phyloP scores from a whole-genome alignment of 768 basidiomycete genomes.

The Lyophyllum decastes region DNA sequence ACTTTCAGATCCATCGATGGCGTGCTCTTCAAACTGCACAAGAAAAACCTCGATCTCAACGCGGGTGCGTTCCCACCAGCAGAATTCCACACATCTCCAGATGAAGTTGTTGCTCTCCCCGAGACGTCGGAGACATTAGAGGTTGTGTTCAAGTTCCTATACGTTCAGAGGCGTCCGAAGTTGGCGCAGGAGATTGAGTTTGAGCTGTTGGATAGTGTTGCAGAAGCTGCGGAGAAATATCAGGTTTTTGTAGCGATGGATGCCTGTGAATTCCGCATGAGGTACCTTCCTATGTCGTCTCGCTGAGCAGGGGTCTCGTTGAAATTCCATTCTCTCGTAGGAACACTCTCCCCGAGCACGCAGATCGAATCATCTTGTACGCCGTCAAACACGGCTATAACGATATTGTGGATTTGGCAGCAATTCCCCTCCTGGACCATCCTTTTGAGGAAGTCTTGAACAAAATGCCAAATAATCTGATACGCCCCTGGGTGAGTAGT shows the following conservation, averaged over 20 bases:
- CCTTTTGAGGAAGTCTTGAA: too few relatives aligned
- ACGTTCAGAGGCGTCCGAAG: not conserved
- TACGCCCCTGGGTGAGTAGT: too few relatives aligned
- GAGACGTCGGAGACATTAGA: not conserved
- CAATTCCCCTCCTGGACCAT: too few relatives aligned
- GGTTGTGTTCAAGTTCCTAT: not conserved
- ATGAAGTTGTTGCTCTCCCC: not conserved
- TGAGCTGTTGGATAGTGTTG: not conserved
- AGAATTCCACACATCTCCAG: not conserved
- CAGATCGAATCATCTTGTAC: not conserved
- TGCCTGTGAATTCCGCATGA: not conserved
- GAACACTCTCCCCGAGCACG: not conserved
- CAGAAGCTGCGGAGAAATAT: not conserved
- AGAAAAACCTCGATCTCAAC: not conserved
- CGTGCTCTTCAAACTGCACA: not conserved
- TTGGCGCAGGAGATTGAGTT: not conserved
- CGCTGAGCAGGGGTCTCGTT: too few relatives aligned
- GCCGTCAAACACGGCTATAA: not conserved
- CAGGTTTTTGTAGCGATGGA: not conserved
- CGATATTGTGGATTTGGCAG: not conserved
- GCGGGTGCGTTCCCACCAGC: not conserved
- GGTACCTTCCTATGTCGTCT: not conserved
- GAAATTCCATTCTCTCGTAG: not conserved
- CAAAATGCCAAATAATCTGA: too few relatives aligned
- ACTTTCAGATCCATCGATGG: not conserved